Conservation (phyloP, 163 green algal species). For the Botryococcus braunii region DNA sequence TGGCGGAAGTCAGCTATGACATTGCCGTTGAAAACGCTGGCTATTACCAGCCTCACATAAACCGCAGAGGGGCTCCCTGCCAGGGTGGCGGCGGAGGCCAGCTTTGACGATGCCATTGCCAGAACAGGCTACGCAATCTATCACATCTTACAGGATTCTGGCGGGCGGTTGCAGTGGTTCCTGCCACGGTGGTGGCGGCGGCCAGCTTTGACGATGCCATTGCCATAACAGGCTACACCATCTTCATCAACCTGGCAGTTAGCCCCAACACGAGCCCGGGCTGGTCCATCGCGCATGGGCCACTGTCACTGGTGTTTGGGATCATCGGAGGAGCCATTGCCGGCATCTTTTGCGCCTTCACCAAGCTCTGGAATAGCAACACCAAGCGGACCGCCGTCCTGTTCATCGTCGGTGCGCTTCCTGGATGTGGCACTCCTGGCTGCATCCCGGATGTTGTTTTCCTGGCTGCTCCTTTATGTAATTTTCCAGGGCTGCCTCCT, state of each 20-base stretch:
- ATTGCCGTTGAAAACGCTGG: conserved; percentile 76
- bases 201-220: conserved; percentile 64
- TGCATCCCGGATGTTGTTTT: no score
- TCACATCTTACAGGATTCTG: no score
- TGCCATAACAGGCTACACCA: conserved; percentile 52
- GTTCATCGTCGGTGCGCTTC: conserved; percentile 17
- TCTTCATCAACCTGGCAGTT: conserved; percentile 66
- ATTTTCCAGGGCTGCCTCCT: no score
- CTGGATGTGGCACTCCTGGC: no score
- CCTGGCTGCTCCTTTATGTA: no score
- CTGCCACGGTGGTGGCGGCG: conserved; percentile 68
- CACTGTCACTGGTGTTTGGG: conserved; percentile 54
- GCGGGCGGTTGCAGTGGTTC: conserved; percentile 51
- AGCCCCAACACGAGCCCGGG: conserved; percentile 16
- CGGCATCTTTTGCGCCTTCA: conserved; percentile 34
- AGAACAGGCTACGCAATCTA: conserved; percentile 76
- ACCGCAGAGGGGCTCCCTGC: conserved; percentile 56
- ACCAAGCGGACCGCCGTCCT: conserved; percentile 32
- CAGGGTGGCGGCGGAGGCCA: conserved; percentile 73
- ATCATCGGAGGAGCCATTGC: conserved; percentile 42
- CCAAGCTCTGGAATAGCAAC: conserved; percentile 45
- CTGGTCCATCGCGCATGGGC: conserved; percentile 59
- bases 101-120: conserved; percentile 75
- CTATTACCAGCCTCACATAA: no score
- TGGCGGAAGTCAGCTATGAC: conserved; percentile 74